Evolutionary conservation across 371 early-diverging fungal species (phyloP).

Genomic region (Encephalitozoon romaleae): DNA sequence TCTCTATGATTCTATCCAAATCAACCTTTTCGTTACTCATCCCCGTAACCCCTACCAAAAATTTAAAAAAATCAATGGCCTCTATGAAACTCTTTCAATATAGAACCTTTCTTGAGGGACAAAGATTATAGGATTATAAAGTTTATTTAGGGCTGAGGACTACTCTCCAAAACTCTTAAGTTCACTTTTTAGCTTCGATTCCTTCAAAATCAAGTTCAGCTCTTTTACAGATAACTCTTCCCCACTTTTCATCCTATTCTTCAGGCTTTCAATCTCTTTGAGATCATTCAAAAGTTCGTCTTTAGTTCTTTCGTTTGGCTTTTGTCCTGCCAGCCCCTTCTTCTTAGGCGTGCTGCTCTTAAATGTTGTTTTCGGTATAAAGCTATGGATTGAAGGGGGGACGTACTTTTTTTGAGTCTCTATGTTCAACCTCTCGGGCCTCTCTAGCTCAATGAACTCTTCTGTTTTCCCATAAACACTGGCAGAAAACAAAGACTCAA

Average conservation of each 20-base stretch:
- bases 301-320: slow-evolving; percentile 24
- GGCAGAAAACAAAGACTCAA: slow-evolving; percentile 27
- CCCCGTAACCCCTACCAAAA: neutral
- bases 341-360: neutral
- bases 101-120: neutral
- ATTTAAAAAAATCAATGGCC: slow-evolving; percentile 1
- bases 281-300: slow-evolving; percentile 44
- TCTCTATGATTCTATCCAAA: slow-evolving; percentile 59
- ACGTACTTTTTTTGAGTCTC: slow-evolving; percentile 38
- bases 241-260: slow-evolving; percentile 41
- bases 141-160: neutral
- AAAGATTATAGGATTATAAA: neutral
- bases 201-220: slow-evolving; percentile 40
- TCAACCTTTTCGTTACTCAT: slow-evolving; percentile 28
- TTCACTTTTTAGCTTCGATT: slow-evolving; percentile 27
- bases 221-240: slow-evolving; percentile 47
- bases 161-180: slow-evolving; percentile 1
- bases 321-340: neutral
- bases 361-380: neutral
- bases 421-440: slow-evolving; percentile 33
- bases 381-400: slow-evolving; percentile 36
- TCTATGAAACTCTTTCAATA: neutral
- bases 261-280: slow-evolving; percentile 40
- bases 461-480: slow-evolving; percentile 43
- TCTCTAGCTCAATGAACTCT: slow-evolving; percentile 13